Conservation (phyloP, 495 filamentous ascomycete genomes). For the Lentithecium fluviatile region DNA sequence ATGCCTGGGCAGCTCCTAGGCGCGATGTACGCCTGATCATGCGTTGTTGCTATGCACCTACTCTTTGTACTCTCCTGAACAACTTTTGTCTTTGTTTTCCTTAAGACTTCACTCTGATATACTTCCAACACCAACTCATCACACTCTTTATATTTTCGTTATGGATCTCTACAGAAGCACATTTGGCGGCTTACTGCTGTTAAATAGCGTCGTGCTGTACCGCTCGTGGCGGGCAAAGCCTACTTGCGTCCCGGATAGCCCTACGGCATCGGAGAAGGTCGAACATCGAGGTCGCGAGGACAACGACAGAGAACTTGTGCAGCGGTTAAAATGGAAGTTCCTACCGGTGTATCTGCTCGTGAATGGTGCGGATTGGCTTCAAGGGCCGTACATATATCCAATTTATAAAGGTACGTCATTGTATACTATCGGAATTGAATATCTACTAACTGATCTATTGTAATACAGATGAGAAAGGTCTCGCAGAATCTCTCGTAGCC, state of each 20-base stretch:
- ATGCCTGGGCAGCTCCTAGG: no score
- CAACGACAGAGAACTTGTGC: background rate
- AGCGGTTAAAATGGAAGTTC: conserved; percentile 9
- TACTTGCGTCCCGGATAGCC: background rate
- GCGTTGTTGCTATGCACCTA: no score
- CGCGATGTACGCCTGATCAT: no score
- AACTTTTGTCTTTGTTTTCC: no score
- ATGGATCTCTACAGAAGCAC: conserved; percentile 7
- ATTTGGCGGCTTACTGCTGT: background rate
- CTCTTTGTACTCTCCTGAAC: no score
- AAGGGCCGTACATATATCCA: conserved; percentile 56
- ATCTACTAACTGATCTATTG: background rate
- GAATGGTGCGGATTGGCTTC: conserved; percentile 17
- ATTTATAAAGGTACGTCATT: conserved; percentile 45
- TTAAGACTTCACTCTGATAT: no score
- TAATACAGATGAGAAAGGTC: conserved; percentile 46
- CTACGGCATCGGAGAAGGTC: background rate
- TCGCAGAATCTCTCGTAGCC: conserved; percentile 49
- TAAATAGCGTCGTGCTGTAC: conserved; percentile 1
- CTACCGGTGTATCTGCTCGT: conserved; percentile 5
- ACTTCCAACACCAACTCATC: no score
- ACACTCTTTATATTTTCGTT: no score
- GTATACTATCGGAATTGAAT: background rate
- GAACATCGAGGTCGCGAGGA: background rate
- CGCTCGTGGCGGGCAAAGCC: background rate